Conservation (phyloP, 306 rosid genomes). For the Vigna hirtella region DNA sequence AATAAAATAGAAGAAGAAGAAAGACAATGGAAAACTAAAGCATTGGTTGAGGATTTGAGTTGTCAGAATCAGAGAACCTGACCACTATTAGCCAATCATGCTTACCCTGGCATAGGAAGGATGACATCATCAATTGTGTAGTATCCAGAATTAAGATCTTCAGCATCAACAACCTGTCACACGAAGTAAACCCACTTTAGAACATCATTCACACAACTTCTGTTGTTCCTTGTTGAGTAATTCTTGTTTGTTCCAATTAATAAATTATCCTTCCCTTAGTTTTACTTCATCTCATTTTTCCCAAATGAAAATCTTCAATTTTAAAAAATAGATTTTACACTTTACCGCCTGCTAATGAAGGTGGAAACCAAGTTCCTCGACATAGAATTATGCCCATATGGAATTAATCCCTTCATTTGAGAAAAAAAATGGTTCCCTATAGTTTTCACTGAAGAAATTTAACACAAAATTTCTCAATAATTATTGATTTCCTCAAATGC, state of each 20-base stretch:
- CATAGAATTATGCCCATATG: not conserved
- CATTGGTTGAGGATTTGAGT: constrained; percentile 24
- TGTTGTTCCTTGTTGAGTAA: not conserved
- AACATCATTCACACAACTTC: constrained; percentile 28
- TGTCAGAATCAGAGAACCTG: constrained; percentile 21
- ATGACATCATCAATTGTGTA: constrained; percentile 81
- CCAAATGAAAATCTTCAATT: constrained; percentile 1
- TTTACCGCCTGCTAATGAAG: not conserved
- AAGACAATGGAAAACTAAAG: constrained; percentile 7
- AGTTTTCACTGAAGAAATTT: not conserved
- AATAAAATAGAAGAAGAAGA: too few species aligned
- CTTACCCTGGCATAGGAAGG: constrained; percentile 99
- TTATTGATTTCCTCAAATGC: not conserved
- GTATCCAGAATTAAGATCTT: constrained; percentile 66
- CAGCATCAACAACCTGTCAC: constrained; percentile 73
- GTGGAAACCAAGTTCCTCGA: constrained; percentile 6
- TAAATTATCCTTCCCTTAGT: constrained; percentile 4
- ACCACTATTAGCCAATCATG: constrained; percentile 32
- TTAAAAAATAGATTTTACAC: constrained; percentile 1
- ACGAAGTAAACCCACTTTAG: constrained; percentile 32
- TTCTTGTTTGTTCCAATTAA: not conserved
- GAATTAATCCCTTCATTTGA: constrained; percentile 16
- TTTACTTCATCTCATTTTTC: constrained; percentile 15
- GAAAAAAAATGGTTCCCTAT: not conserved
- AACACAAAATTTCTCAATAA: not conserved